Percentiles rank a stretch among this genome's conserved stretches.
These are phyloP conservation scores for Fusarium bactridioides DNA, from an alignment of 2,329 filamentous ascomycete genomes.

Conservation along the genomic window DNA sequence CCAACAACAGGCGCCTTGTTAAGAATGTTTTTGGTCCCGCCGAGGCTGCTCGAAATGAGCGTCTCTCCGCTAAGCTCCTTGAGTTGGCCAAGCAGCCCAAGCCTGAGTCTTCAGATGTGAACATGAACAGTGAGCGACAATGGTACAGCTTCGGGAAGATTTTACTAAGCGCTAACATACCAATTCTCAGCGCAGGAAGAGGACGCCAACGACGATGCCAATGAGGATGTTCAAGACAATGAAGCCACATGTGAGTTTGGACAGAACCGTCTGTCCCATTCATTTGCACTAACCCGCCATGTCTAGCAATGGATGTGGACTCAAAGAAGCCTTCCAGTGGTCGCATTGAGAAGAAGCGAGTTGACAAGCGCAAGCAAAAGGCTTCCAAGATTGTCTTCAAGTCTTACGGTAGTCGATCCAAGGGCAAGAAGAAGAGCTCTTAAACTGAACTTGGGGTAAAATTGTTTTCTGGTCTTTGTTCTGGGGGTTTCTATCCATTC, in stretches of 20 bases:
- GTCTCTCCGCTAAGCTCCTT: conserved; percentile 85
- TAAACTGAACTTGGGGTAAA: background rate
- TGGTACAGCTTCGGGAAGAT: background rate
- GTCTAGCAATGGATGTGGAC: conserved; percentile 66
- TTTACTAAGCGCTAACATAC: conserved; percentile 21
- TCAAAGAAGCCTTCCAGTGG: conserved; percentile 52
- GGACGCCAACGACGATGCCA: conserved; percentile 39
- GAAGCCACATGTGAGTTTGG: conserved; percentile 38
- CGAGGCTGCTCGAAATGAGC: conserved; percentile 79
- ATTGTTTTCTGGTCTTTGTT: conserved; percentile 29
- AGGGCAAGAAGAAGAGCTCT: conserved; percentile 53
- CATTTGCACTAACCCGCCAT: conserved; percentile 5
- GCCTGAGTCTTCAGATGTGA: conserved; percentile 62
- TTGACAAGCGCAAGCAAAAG: conserved; percentile 65
- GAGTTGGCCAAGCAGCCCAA: conserved; percentile 81
- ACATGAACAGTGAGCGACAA: conserved; percentile 52
- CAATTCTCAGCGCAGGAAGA: conserved; percentile 39
- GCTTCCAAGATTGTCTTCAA: conserved; percentile 67
- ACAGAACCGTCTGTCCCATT: conserved; percentile 2
- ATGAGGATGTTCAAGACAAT: conserved; percentile 43
- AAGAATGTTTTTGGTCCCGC: conserved; percentile 84
- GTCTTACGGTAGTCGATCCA: conserved; percentile 62
- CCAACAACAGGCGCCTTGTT: conserved; percentile 83
- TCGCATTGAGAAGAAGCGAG: conserved; percentile 57
- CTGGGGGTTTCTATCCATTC: conserved; percentile 7